Base-by-base conservation (phyloP, 2,329 filamentous ascomycete species). In the Aspergillus sp. region DNA sequence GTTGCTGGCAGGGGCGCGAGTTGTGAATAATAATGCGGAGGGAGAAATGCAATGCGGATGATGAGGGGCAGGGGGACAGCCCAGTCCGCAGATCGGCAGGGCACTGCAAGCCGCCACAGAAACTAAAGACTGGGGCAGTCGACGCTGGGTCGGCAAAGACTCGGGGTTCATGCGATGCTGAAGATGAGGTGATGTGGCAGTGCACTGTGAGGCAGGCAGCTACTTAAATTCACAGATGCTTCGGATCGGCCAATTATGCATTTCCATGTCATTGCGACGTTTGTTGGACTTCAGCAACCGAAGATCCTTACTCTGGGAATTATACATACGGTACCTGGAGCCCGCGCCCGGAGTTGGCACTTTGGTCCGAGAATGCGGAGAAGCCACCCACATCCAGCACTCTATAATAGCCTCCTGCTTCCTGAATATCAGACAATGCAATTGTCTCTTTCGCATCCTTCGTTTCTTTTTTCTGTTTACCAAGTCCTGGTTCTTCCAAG, bases 301-400 rank as follows among this genome's bases (percentile, higher is more conserved):
- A 37, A 15, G 4, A 37, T 37, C 12, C 15, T 37, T n/a, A 14
- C 35, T n/a, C 14, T 6, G 35, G 6, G 14, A n/a, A 37, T 3
- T 40, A 40, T 40, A 40, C 15, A n/a, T 17, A 19, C 9, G 3
- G 40, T n/a, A 21, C 17, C 40, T 43, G 15, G 17, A 43, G n/a
- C 8, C 27, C 9, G 35, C 9, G 19, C 17, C 33, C 49, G 49
- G 49, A 52, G 49, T 52, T 52, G 49, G 49, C 39, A n/a, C 39
- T 25, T 43, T 44, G 39, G 14, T 52, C 49, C 49, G 49, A 41
- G 39, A 52, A 25, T 51, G 49, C 49, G 39, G 49, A 52, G 49
- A 52, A 40, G 23, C 43, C 49, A 52, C 12, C 19, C 49, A 33
- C 49, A 14, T 27, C 17, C 21, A 50, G 12, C 14, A 43, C n/a